Evolutionary conservation across 1,139 yeast genomes (phyloP).

Genomic region (Yamadazyma siamensis): DNA sequence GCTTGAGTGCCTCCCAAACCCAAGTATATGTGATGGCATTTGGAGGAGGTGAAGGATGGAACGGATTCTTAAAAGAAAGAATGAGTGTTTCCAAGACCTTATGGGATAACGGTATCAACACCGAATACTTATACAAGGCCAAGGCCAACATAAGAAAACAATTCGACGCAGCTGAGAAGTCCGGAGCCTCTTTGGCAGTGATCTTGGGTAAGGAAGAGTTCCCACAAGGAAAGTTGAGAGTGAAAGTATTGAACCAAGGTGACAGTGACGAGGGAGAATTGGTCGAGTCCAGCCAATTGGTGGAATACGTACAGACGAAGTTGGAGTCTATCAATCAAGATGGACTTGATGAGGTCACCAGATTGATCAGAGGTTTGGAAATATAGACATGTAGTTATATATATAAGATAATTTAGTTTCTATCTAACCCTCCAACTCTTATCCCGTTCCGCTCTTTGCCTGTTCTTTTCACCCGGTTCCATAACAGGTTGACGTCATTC

Average conservation of each 20-base stretch:
- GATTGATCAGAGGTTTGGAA: constrained; percentile 48
- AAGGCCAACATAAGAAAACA: constrained; percentile 95
- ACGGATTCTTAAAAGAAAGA: constrained; percentile 86
- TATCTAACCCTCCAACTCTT: constrained; percentile 19
- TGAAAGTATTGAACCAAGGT: constrained; percentile 86
- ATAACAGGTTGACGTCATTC: constrained; percentile 64
- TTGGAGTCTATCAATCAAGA: constrained; percentile 40
- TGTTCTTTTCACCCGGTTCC: constrained; percentile 74
- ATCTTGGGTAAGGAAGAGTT: constrained; percentile 94
- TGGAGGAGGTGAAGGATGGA: constrained; percentile 97
- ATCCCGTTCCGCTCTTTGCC: constrained; percentile 39
- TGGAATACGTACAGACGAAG: constrained; percentile 52
- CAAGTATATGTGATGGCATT: constrained; percentile 96
- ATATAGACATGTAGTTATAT: neutral
- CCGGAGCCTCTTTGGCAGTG: constrained; percentile 88
- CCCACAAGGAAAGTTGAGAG: constrained; percentile 74
- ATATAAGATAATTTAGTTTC: constrained; percentile 13
- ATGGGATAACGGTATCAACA: constrained; percentile 86
- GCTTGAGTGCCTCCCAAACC: constrained; percentile 77
- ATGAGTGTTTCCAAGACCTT: constrained; percentile 77
- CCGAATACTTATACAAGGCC: constrained; percentile 86
- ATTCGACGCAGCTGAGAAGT: constrained; percentile 94
- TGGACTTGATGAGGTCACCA: constrained; percentile 56
- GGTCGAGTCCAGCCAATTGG: constrained; percentile 58
- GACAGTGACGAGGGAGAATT: constrained; percentile 86